Conservation (phyloP, 371 early-diverging fungal species). For the Lichtheimia hyalospora region DNA sequence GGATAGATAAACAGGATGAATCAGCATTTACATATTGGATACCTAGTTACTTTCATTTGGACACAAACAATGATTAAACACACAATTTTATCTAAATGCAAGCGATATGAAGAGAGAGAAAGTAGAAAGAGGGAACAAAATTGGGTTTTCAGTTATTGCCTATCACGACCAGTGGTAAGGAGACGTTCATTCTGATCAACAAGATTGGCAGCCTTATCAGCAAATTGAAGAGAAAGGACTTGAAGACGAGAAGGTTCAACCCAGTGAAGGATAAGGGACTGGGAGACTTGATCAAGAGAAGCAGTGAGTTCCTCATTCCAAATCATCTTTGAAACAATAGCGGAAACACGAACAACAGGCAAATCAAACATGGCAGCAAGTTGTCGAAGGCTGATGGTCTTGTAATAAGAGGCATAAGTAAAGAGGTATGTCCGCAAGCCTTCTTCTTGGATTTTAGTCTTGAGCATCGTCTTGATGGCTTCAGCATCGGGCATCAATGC, state of each 20-base stretch:
- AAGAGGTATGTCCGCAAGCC: conserved; percentile 95
- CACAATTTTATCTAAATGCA: too few relatives aligned
- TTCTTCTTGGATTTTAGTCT: conserved; percentile 90
- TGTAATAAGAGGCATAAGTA: conserved; percentile 85
- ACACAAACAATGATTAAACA: conserved; percentile 1
- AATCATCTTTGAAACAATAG: conserved; percentile 91
- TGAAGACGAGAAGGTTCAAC: conserved; percentile 86
- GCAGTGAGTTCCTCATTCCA: conserved; percentile 88
- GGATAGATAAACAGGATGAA: conserved; percentile 73
- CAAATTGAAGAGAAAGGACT: conserved; percentile 79
- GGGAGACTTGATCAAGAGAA: conserved; percentile 78
- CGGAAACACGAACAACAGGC: conserved; percentile 60
- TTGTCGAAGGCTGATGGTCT: conserved; percentile 80
- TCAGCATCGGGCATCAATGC: conserved; percentile 81
- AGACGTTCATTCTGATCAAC: conserved; percentile 93
- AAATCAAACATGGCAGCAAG: conserved; percentile 88
- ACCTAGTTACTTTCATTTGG: conserved; percentile 67
- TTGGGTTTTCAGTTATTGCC: conserved; percentile 3
- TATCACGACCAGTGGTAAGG: conserved; percentile 49
- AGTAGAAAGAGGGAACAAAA: not conserved
- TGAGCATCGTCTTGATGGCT: conserved; percentile 87
- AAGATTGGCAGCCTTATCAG: conserved; percentile 85
- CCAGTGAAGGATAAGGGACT: conserved; percentile 80
- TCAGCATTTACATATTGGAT: conserved; percentile 74
- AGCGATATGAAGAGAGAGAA: not conserved